phyloP scores from a whole-genome alignment of 768 basidiomycete genomes.

The Psilocybe sp. region DNA sequence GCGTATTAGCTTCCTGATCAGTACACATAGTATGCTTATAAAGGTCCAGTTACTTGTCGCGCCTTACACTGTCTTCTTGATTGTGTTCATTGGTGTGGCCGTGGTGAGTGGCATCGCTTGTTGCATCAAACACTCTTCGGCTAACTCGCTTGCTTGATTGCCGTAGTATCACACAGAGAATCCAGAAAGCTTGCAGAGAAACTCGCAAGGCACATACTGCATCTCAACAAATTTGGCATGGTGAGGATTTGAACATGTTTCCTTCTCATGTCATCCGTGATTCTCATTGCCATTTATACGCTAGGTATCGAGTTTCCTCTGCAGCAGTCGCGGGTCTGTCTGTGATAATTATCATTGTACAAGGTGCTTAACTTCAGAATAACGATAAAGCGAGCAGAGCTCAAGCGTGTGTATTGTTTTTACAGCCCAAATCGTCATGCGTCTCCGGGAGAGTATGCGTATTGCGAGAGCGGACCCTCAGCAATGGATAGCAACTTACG shows the following conservation, averaged over 20 bases:
- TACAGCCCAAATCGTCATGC: conserved; percentile 14
- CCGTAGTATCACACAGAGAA: conserved; percentile 13
- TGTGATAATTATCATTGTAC: conserved; percentile 15
- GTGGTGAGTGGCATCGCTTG: conserved; percentile 8
- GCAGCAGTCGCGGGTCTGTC: conserved; percentile 15
- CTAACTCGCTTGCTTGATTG: background rate
- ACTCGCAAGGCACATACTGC: conserved; percentile 16
- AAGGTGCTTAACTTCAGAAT: conserved; percentile 14
- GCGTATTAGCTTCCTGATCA: background rate
- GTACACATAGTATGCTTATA: background rate
- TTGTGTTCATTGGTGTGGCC: conserved; percentile 16
- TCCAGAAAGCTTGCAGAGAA: conserved; percentile 11
- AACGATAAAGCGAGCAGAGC: no score
- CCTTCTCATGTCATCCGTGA: background rate
- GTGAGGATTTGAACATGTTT: conserved; percentile 1
- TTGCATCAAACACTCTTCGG: background rate
- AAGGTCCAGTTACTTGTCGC: conserved; percentile 13
- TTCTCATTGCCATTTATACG: background rate
- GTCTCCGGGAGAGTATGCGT: conserved; percentile 11
- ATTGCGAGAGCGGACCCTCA: conserved; percentile 8
- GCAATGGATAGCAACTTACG: conserved; percentile 10
- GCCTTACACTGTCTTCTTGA: conserved; percentile 18
- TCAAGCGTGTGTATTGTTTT: background rate
- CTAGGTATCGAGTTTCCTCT: conserved; percentile 15
- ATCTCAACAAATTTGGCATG: conserved; percentile 11